Conservation (phyloP, 192 early-diverging fungal genomes). For the Jimgerdemannia lactiflua region DNA sequence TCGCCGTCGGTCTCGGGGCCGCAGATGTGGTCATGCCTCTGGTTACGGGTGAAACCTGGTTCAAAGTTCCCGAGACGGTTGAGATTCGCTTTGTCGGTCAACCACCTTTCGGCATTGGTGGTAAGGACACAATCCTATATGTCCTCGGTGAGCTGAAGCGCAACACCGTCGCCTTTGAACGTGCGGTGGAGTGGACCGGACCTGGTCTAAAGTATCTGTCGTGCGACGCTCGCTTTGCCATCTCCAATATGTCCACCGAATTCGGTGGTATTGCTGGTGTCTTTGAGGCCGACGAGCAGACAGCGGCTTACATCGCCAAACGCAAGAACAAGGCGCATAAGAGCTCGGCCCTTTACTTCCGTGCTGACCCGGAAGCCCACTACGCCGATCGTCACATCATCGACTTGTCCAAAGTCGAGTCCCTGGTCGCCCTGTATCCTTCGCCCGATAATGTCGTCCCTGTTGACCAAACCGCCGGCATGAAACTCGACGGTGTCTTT, state of each 20-base stretch:
- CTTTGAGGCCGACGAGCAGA: slow-evolving; percentile 73
- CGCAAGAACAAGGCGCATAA: slow-evolving; percentile 70
- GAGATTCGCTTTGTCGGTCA: slow-evolving; percentile 71
- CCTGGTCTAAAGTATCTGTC: slow-evolving; percentile 75
- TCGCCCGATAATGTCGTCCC: slow-evolving; percentile 75
- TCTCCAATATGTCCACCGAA: slow-evolving; percentile 84
- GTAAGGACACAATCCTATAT: slow-evolving; percentile 79
- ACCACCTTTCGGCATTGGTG: slow-evolving; percentile 77
- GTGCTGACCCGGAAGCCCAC: slow-evolving; percentile 67
- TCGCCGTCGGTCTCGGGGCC: slow-evolving; percentile 79
- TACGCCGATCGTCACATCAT: slow-evolving; percentile 81
- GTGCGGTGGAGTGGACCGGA: slow-evolving; percentile 77
- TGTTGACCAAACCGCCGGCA: slow-evolving; percentile 52
- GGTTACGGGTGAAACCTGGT: slow-evolving; percentile 80
- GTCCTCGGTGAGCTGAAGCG: slow-evolving; percentile 80
- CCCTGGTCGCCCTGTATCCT: slow-evolving; percentile 68
- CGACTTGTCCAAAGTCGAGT: slow-evolving; percentile 66
- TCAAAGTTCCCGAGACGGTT: slow-evolving; percentile 79
- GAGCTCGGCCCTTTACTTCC: slow-evolving; percentile 69
- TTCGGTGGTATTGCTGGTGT: slow-evolving; percentile 86
- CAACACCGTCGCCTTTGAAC: slow-evolving; percentile 79
- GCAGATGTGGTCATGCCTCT: slow-evolving; percentile 83
- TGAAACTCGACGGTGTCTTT: slow-evolving; percentile 76
- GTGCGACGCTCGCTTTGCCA: slow-evolving; percentile 79
- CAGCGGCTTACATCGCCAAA: slow-evolving; percentile 68